Percentiles rank a stretch among this genome's conserved stretches.
These are phyloP conservation scores for Candida ficus DNA, from an alignment of 805 yeast genomes.

Conservation along the genomic window DNA sequence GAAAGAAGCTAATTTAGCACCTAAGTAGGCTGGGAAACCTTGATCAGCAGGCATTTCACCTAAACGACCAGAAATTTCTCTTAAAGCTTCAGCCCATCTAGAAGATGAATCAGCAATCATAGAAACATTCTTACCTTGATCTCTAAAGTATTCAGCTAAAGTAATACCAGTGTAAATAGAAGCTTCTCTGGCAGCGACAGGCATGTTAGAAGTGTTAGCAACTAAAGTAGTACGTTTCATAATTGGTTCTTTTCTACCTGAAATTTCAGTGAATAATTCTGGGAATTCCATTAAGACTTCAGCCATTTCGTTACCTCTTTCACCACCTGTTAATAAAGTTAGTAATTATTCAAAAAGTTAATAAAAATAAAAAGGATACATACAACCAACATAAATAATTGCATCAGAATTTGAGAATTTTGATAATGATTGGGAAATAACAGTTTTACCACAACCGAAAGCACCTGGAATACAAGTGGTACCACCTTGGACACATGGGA, in stretches of 20 bases:
- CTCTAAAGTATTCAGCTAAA: constrained; percentile 98
- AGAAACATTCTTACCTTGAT: constrained; percentile 97
- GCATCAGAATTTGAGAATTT: constrained; percentile 97
- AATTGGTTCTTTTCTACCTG: constrained; percentile 95
- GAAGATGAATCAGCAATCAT: constrained; percentile 99
- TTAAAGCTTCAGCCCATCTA: constrained; percentile 99
- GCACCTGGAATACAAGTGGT: constrained; percentile 99
- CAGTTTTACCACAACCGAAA: constrained; percentile 98
- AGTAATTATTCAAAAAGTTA: too few species aligned
- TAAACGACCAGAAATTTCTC: constrained; percentile 99
- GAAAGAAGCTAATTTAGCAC: constrained; percentile 98
- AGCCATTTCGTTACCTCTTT: constrained; percentile 99
- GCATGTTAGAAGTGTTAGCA: constrained; percentile 99
- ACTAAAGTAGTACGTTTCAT: constrained; percentile 99
- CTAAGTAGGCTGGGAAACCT: constrained; percentile 99
- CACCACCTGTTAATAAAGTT: too few species aligned
- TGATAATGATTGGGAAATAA: constrained; percentile 94
- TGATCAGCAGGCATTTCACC: constrained; percentile 99
- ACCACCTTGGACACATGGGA: constrained; percentile 99
- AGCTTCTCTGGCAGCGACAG: constrained; percentile 99
- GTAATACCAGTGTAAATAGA: constrained; percentile 99
- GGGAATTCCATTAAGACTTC: constrained; percentile 99
- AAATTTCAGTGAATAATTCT: constrained; percentile 84
- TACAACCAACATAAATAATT: constrained; percentile 88
- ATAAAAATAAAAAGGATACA: too few species aligned